phyloP scores from a whole-genome alignment of 1,284 basidiomycete species.

The Sphaerobolus stellatus region DNA sequence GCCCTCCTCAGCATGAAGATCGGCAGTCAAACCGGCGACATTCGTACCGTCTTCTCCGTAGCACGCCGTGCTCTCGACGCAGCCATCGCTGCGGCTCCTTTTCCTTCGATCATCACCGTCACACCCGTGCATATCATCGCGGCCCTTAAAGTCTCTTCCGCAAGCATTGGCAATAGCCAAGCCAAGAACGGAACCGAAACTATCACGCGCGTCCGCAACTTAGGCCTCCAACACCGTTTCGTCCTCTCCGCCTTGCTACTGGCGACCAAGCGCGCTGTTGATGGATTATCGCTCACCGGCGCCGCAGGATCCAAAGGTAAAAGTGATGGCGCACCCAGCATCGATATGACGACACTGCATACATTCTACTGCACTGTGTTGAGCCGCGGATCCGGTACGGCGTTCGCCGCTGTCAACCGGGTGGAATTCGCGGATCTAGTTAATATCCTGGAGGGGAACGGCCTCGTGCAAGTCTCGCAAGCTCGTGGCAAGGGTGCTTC shows the following conservation, averaged over 20 bases:
- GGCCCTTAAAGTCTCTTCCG: conserved; percentile 52
- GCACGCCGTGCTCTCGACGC: conserved; percentile 73
- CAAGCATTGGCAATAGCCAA: conserved; percentile 17
- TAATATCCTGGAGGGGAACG: conserved; percentile 68
- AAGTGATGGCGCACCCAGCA: conserved; percentile 27
- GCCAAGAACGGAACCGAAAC: conserved; percentile 55
- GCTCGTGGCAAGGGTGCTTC: conserved; percentile 7
- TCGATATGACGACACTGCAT: conserved; percentile 62
- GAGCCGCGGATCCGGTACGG: conserved; percentile 45
- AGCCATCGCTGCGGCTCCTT: conserved; percentile 39
- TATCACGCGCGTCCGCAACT: conserved; percentile 58
- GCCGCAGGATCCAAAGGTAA: conserved; percentile 36
- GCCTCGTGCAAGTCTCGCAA: conserved; percentile 50
- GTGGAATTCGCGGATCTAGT: conserved; percentile 74
- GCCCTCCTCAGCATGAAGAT: conserved; percentile 74
- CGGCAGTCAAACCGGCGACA: conserved; percentile 75
- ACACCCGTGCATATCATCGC: conserved; percentile 63
- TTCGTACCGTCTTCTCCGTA: conserved; percentile 73
- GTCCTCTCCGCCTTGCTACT: conserved; percentile 63
- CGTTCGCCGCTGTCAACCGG: conserved; percentile 65
- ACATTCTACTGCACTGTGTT: conserved; percentile 62
- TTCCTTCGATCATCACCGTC: conserved; percentile 33
- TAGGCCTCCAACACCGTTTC: conserved; percentile 71
- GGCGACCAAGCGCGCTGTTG: conserved; percentile 58
- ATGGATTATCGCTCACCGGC: conserved; percentile 49